Conservation (phyloP, 1,284 basidiomycete genomes). For the Cryptococcus neoformans region DNA sequence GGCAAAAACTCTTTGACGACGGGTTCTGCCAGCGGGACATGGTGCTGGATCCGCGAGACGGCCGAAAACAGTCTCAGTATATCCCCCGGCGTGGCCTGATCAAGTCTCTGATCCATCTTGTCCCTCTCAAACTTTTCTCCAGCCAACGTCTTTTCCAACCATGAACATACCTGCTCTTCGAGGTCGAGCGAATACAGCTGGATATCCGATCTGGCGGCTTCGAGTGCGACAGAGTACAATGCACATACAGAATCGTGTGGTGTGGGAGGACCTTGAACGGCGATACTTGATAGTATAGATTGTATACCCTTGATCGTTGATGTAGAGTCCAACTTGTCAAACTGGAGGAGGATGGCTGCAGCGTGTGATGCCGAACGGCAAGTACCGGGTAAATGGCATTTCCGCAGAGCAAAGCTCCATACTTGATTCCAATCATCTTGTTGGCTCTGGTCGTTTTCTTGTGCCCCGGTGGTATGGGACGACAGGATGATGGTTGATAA, state of each 20-base stretch:
- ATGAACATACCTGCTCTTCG: conserved; percentile 75
- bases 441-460: conserved; percentile 2
- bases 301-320: conserved; percentile 68
- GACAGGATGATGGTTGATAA: conserved; percentile 80
- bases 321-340: conserved; percentile 56
- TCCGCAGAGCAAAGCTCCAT: conserved; percentile 78
- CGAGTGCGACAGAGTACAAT: conserved; percentile 67
- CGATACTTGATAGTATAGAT: conserved; percentile 68
- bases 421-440: conserved; percentile 63
- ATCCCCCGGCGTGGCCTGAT: conserved; percentile 50
- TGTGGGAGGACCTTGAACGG: conserved; percentile 82
- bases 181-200: conserved; percentile 73
- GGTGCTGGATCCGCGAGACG: conserved; percentile 55
- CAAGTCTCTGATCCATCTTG: conserved; percentile 54
- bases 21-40: conserved; percentile 7
- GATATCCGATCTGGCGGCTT: conserved; percentile 69
- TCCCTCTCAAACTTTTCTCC: conserved; percentile 51
- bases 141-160: conserved; percentile 55
- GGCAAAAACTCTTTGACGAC: conserved; percentile 51
- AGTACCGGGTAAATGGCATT: conserved; percentile 61
- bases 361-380: conserved; percentile 78
- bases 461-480: conserved; percentile 53
- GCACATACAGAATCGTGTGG: conserved; percentile 70
- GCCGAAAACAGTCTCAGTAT: conserved; percentile 62
- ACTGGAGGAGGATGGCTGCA: conserved; percentile 56